Evolutionary conservation across 2,329 filamentous ascomycete genomes (phyloP), one percentile per base, ranked within the genome.

Genomic region (Trichoderma koningii): DNA sequence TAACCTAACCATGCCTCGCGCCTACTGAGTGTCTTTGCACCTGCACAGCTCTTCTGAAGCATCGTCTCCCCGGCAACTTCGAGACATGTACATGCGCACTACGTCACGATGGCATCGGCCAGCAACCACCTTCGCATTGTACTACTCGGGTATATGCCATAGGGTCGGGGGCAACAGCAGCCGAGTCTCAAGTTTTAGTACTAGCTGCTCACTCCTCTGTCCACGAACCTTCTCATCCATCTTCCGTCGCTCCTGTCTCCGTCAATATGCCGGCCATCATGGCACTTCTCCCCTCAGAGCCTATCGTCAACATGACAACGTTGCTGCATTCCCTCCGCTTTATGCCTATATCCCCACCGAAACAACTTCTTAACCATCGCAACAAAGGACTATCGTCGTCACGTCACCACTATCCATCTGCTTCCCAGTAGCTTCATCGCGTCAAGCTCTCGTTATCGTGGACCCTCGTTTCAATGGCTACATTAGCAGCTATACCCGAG

Each of bases 401-500:
- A 53, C 64, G 41, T 52, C 47, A 53, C 64, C 65, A 34, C 59
- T 38, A 38, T 51, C 55, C 68, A 69, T 68, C 64, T 69, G 69
- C 67, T 71, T 70, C 51, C 30, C 65, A 70, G 69, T 71, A 72
- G 64, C 47, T 59, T 67, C 68, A 66, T 62, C 68, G 68, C 65
- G 65, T 69, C 66, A 69, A 60, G 50, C 59, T 56, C 50, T 55
- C 55, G 26, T 65, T 53, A 59, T 53, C 10, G n/a, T 12, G 26
- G 45, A 63, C 28, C 55, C n/a, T 61, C 63, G 48, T 56, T 62
- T 62, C 55, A 52, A 77, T 78, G 75, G 68, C 68, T 68, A 63
- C 68, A 34, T 59, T 71, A 68, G 69, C 72, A 70, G 72, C 73
- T 68, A 74, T 73, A 50, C 65, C 69, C 23, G 70, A 72, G 62